These are phyloP conservation scores for Fusarium ramigenum DNA, from an alignment of 2,329 filamentous ascomycete genomes.

Conservation along the genomic window DNA sequence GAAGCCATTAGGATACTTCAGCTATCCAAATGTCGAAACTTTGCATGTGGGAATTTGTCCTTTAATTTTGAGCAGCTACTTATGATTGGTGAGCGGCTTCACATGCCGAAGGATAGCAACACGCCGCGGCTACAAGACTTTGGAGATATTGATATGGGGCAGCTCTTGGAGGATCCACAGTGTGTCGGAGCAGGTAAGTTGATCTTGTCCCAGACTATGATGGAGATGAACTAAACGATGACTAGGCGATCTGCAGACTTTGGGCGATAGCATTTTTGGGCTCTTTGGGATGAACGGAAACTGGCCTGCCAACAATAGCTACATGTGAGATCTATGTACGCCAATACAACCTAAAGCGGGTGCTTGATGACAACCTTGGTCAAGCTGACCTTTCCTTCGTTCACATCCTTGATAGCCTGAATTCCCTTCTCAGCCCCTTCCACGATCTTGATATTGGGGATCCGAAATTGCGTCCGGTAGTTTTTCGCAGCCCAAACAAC, in stretches of 20 bases:
- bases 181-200: not conserved
- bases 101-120: not conserved
- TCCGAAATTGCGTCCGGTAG: not conserved
- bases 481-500: not conserved
- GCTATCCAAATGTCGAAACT: not conserved
- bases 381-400: not conserved
- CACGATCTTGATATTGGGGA: not conserved
- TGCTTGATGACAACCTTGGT: not conserved
- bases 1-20: not conserved
- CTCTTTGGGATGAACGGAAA: not conserved
- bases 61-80: not conserved
- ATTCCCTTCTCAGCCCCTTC: not conserved
- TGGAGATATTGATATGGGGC: not conserved
- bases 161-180: not conserved
- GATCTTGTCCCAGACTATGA: rapidly evolving
- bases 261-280: not conserved
- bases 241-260: not conserved
- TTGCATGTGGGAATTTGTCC: not conserved
- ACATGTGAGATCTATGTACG: not conserved
- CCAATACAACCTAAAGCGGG: not conserved
- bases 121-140: not conserved
- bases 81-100: not conserved
- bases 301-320: not conserved
- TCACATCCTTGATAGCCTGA: not conserved
- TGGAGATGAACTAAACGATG: not conserved